Evolutionary conservation across 768 basidiomycete genomes (phyloP), one percentile per base, ranked within the genome.

Genomic region (Chlorophyllum brunneum): DNA sequence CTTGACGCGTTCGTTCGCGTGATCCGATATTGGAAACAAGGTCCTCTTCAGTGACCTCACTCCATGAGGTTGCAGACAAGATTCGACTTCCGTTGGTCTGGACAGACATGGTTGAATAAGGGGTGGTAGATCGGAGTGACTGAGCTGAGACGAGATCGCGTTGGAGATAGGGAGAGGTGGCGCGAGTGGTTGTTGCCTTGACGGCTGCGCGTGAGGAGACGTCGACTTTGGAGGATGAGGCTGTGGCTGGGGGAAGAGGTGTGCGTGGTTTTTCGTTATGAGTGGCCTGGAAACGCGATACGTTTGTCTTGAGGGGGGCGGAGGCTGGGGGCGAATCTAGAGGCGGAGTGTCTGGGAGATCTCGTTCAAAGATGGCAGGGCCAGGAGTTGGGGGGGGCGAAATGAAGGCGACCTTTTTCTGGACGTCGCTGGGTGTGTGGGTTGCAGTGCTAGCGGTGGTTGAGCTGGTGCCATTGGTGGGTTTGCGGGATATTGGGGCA

Each of bases 41-140:
- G 67, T 98, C 95, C 51, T 91, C 92, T 65, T 95, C 93, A 8
- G 94, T 92, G 57, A 86, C 88, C 65, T 95, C 91, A 63, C 92
- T 95, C 95, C 95, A 98, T 16, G 88, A 90, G 56, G 81, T 70
- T 1, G 85, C 88, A 26, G 87, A 80, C 34, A 90, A 74, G 53
- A 93, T 89, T 37, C 85, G 81, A 56, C 82, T 86, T 47, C 82
- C 82, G 48, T 81, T 78, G 11, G 70, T 72, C 43, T 75, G 74
- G 20, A 73, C 75, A 8, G 85, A 88, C 80, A 86, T 84, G 57
- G 86, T 81, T 29, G 88, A 91, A 64, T 88, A 92, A 0, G 91
- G 91, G 2, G 88, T 92, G 13, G 75, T 79, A 10, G 91, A 92
- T 48, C 91, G 85, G 23, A 92, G 66, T 22, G 89, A 91, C 52